Conservation (phyloP, 768 basidiomycete species). For the Galerina marginata region DNA sequence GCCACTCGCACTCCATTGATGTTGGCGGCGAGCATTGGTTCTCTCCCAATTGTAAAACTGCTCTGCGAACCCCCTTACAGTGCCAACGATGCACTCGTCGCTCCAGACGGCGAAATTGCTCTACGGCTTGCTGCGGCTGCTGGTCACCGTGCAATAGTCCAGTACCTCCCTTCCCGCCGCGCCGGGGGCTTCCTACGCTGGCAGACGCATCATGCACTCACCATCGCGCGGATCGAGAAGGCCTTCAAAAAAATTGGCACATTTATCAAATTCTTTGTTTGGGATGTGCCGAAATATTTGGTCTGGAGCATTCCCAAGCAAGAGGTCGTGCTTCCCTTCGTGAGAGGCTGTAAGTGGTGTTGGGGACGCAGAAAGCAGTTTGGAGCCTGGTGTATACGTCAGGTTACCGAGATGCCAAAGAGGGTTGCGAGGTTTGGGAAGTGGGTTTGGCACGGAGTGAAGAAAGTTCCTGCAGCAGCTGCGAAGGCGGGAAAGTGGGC, state of each 20-base stretch:
- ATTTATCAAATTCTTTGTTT: slow-evolving; percentile 7
- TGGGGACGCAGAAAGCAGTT: slow-evolving; percentile 2
- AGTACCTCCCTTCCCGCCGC: slow-evolving; percentile 16
- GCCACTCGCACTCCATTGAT: slow-evolving; percentile 10
- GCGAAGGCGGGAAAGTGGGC: not conserved
- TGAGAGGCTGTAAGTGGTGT: slow-evolving; percentile 7
- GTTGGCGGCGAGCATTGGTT: slow-evolving; percentile 11
- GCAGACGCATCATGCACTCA: not conserved
- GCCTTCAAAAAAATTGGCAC: not conserved
- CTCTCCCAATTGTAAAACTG: slow-evolving; percentile 14
- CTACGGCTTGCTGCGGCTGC: slow-evolving; percentile 10
- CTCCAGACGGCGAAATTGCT: slow-evolving; percentile 18
- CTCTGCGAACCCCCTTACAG: slow-evolving; percentile 9
- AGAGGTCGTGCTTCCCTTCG: slow-evolving; percentile 3
- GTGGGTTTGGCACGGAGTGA: not conserved
- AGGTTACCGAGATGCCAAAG: slow-evolving; percentile 4
- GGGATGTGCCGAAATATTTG: slow-evolving; percentile 13
- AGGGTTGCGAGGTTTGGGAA: not conserved
- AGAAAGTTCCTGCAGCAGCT: not conserved
- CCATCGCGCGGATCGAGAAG: slow-evolving; percentile 1
- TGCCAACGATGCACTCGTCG: slow-evolving; percentile 15
- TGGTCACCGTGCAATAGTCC: slow-evolving; percentile 8
- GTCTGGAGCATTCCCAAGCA: slow-evolving; percentile 15
- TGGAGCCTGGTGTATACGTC: slow-evolving; percentile 4
- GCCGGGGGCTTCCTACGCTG: slow-evolving; percentile 8